Conservation (phyloP, 169 alveolate genomes). For the Eimeria acervulina region DNA sequence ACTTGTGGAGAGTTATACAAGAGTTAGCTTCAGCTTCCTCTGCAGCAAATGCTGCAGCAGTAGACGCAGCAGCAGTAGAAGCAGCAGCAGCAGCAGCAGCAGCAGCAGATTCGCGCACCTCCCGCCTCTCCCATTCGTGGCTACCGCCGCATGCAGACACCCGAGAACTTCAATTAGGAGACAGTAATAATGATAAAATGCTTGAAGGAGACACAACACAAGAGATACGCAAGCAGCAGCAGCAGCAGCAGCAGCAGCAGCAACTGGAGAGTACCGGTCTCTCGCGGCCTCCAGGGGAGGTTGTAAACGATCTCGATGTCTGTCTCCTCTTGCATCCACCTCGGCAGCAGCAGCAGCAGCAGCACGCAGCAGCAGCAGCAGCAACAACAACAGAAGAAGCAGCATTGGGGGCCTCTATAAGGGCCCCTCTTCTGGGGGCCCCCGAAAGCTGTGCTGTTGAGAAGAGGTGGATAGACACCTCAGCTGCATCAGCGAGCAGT, state of each 20-base stretch:
- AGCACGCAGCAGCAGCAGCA: background rate
- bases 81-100: constrained; percentile 8
- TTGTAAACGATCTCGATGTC: background rate
- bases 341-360: too few species aligned
- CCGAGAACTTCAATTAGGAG: too few species aligned
- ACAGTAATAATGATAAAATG: too few species aligned
- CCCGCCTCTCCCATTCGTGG: background rate
- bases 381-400: constrained; percentile 12
- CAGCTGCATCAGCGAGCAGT: too few species aligned
- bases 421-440: background rate
- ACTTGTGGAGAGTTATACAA: background rate
- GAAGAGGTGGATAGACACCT: too few species aligned
- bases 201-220: too few species aligned
- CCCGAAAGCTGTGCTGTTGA: too few species aligned
- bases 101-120: background rate
- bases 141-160: background rate
- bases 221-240: background rate
- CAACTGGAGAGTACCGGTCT: background rate
- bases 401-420: background rate
- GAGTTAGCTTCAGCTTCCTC: background rate
- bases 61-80: background rate
- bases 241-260: constrained; percentile 22
- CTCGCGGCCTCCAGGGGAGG: background rate
- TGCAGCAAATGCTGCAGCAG: background rate
- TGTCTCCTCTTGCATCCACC: background rate